These are phyloP conservation scores for Epichloe brachyelytri DNA, from an alignment of 2,329 filamentous ascomycete genomes.

Conservation along the genomic window DNA sequence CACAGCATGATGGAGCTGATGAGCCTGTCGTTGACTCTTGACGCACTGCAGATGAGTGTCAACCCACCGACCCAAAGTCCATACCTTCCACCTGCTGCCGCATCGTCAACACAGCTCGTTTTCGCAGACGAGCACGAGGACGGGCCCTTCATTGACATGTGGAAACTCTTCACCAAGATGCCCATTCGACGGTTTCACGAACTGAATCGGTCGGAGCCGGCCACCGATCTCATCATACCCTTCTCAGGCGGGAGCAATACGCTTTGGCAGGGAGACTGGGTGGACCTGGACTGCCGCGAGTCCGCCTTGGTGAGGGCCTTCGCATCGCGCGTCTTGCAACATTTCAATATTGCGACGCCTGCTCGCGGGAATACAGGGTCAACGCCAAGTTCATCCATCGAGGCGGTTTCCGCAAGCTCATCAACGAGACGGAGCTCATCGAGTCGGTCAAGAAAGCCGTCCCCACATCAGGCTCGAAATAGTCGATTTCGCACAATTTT, in stretches of 20 bases:
- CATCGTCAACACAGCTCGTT: constrained; percentile 19
- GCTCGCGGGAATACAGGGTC: constrained; percentile 4
- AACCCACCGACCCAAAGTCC: constrained; percentile 6
- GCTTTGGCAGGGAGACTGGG: constrained; percentile 29
- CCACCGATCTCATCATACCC: constrained; percentile 24
- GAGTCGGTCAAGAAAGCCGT: constrained; percentile 12
- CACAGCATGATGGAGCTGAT: constrained; percentile 23
- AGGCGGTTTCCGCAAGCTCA: constrained; percentile 17
- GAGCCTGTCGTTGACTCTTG: constrained; percentile 19
- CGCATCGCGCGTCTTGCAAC: constrained; percentile 17
- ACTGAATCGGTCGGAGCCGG: constrained; percentile 6
- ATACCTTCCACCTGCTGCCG: constrained; percentile 11
- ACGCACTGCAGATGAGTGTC: constrained; percentile 18
- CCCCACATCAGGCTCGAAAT: constrained; percentile 17
- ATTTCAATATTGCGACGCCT: constrained; percentile 13
- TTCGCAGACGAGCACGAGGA: constrained; percentile 21
- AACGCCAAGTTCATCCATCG: constrained; percentile 25
- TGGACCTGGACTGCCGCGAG: constrained; percentile 17
- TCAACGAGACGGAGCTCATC: constrained; percentile 16
- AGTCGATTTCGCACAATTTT: constrained; percentile 25
- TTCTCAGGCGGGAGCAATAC: constrained; percentile 28
- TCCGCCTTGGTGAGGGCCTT: constrained; percentile 16
- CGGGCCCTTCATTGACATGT: constrained; percentile 25
- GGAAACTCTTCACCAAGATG: constrained; percentile 21
- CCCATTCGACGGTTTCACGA: constrained; percentile 17